Evolutionary conservation across 768 basidiomycete species (phyloP).

Genomic region (Rossbeevera mucosa): DNA sequence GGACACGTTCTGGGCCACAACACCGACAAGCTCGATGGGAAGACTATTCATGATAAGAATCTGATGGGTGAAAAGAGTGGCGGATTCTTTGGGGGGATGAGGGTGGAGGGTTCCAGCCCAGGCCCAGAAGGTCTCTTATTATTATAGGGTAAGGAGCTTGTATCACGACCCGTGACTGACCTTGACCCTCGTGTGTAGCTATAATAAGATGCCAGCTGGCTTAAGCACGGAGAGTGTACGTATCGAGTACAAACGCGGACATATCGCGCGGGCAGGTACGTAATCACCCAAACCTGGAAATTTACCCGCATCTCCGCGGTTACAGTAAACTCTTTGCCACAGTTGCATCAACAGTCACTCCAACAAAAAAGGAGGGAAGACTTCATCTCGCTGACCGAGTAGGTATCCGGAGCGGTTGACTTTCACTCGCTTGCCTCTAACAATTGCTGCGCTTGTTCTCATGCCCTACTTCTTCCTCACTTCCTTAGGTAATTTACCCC

Average conservation of each 20-base stretch:
- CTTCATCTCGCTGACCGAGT: not conserved
- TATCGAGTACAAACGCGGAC: not conserved
- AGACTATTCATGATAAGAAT: conserved; percentile 19
- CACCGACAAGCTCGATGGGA: conserved; percentile 26
- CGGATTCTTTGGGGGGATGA: not conserved
- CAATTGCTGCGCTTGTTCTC: not conserved
- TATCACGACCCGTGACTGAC: not conserved
- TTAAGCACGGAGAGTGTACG: not conserved
- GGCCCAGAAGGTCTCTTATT: conserved; percentile 7
- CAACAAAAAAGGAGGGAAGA: not conserved
- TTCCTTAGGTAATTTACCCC: not conserved
- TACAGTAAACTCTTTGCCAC: not conserved
- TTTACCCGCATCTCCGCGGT: not conserved
- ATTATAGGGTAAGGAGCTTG: not conserved
- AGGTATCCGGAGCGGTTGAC: not conserved
- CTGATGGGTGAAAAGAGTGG: not conserved
- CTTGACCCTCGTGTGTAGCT: not conserved
- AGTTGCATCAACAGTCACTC: too few species aligned
- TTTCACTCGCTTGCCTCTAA: not conserved
- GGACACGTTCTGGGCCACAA: conserved; percentile 21
- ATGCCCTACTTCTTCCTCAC: not conserved
- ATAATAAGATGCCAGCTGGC: not conserved
- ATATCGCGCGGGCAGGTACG: not conserved
- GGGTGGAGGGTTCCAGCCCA: too few species aligned
- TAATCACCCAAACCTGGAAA: not conserved